Evolutionary conservation across 108 stramenopile genomes (phyloP), one percentile per base, ranked within the genome.

Genomic region (Conticribra guillardii): DNA sequence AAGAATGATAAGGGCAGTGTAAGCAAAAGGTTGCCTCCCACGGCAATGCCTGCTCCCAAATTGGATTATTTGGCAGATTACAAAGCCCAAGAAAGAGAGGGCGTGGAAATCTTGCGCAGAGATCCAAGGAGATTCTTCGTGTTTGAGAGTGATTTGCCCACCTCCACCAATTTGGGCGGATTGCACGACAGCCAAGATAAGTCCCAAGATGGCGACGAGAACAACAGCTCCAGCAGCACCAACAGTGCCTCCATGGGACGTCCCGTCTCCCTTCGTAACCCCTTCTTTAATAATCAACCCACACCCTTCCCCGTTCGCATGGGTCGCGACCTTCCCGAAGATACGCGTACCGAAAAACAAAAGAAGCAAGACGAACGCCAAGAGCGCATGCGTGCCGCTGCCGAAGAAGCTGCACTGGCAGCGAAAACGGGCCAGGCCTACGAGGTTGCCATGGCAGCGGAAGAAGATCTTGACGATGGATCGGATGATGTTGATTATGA

Each of bases 361-460:
- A 91, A 91, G 85, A 94, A 91, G 63, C 81, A 87, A 22, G 83
- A 89, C 69, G 93, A 89, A 59, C 82, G 89, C 0, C 87, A 91
- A 68, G 81, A 88, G 48, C 70, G 80, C 0, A 80, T 94, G 74
- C 76, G 76, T 69, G 89, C 82, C 11, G 93, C 93, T 34, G 90
- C 93, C 2, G 67, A 83, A 53, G 75, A 82, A 64, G 81, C 75
- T 11, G 81, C 76, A 2, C 60, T 76, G 46, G 79, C 79, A 21
- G 79, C 67, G 7, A 64, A 74, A 48, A 67, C 53, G 24, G 79
- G 79, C 5, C 70, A 60, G 24, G 51, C 81, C 3, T 78, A 71
- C 30, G 76, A 73, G 58, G 71, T 82, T 37, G 78, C 77, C 30
- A 59, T 75, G 77, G 82, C 82, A 4, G 89, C 85, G 21, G 75